Base-by-base conservation (phyloP, 108 stramenopile genomes). In the Skeletonema costatum region DNA sequence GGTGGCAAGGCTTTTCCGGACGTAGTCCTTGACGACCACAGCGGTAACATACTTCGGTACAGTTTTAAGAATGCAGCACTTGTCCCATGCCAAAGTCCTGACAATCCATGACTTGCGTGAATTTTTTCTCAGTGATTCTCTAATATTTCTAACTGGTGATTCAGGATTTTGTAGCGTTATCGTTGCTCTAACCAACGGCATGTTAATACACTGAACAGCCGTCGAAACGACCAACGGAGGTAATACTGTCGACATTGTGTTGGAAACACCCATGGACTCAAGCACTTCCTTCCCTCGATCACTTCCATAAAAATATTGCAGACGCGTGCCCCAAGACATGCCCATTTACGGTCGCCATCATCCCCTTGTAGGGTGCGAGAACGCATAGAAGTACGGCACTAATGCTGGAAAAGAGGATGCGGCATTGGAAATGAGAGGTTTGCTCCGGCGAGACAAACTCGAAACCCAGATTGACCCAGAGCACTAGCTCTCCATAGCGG, bases 251-350 rank as follows among this genome's bases (percentile, higher is more conserved):
- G 91, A 81, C 29, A 85, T 19, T 32, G 82, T 76, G 29, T 83
- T 64, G 19, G 85, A 83, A 35, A 65, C 35, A 7, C 85, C 72
- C 41, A 65, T 61, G 30, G 71, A 60, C 36, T 71, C 51, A 29
- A 97, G 46, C 2, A 74, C n/a, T 17, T 87, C 85, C 64, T 91
- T 91, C 7, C 97, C 97, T 39, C 65, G 60, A 81, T 99, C 98
- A 56, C 87, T 89, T 12, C 98, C 93, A 64, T 86, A 98, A 77
- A 99, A 99, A 99, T 44, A 99, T 99, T 4, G 97, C 92, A 1
- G 97, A n/a, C 97, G 29, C 99, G 85, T 8, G 99, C 99, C 97
- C 97, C 97, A 99, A 11, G 97, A 97, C 97, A 99, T 98, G 46
- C 99, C 97, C 73, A 84, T 65, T 65, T 1, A 98, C 87, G 10